phyloP scores from a whole-genome alignment of 768 basidiomycete genomes.

The Termitomyces sp. region DNA sequence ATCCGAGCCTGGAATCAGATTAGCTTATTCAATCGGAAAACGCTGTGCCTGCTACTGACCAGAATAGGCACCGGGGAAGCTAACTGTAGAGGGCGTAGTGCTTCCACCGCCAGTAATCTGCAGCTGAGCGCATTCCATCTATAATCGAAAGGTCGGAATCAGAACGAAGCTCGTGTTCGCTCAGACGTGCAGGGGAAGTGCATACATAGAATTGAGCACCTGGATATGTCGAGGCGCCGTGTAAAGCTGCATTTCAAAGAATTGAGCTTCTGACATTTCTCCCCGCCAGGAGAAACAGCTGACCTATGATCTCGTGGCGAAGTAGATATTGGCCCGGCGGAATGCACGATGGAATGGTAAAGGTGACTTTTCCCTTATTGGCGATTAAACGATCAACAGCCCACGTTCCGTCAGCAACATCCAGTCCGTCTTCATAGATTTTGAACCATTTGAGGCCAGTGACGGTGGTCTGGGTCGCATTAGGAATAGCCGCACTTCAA shows the following conservation, averaged over 20 bases:
- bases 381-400: slow-evolving; percentile 39
- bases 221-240: slow-evolving; percentile 38
- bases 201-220: slow-evolving; percentile 54
- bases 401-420: slow-evolving; percentile 29
- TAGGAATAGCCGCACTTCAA: slow-evolving; percentile 37
- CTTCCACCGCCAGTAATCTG: slow-evolving; percentile 39
- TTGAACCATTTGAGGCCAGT: slow-evolving; percentile 53
- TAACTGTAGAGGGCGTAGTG: slow-evolving; percentile 35
- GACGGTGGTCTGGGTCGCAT: slow-evolving; percentile 37
- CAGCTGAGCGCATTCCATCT: slow-evolving; percentile 47
- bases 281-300: background rate
- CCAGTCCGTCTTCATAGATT: slow-evolving; percentile 41
- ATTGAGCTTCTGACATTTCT: background rate
- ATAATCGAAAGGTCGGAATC: background rate
- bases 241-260: slow-evolving; percentile 28
- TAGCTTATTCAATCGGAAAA: background rate
- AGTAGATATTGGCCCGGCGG: slow-evolving; percentile 42
- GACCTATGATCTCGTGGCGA: slow-evolving; percentile 47
- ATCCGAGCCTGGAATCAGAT: slow-evolving; percentile 25
- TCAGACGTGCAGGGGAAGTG: background rate
- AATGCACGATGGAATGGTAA: slow-evolving; percentile 41
- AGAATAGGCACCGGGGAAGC: slow-evolving; percentile 42
- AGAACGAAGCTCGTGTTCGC: background rate
- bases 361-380: slow-evolving; percentile 45
- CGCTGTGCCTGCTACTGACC: slow-evolving; percentile 14